Percentiles rank a stretch among this genome's conserved stretches.
Evolutionary conservation across 2,329 filamentous ascomycete species (phyloP).

Genomic region (Huntiella savannae): DNA sequence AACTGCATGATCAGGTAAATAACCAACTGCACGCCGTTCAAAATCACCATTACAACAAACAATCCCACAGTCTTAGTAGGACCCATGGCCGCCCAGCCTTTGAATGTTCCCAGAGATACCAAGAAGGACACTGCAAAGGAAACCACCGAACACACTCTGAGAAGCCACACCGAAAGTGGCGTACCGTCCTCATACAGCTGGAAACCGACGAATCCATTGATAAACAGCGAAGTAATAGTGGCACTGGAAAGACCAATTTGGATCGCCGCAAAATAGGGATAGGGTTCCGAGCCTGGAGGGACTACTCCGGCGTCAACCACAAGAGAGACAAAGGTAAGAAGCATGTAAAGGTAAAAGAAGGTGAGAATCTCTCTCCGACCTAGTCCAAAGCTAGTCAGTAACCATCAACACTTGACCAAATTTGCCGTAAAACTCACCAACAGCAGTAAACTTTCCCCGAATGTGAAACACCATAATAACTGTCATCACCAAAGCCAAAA

Average conservation of each 20-base stretch:
- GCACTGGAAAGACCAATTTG: constrained; percentile 76
- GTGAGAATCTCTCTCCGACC: constrained; percentile 53
- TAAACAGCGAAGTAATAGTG: constrained; percentile 70
- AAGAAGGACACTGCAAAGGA: constrained; percentile 80
- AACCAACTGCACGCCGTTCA: constrained; percentile 72
- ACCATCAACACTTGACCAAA: background rate
- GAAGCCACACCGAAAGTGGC: constrained; percentile 77
- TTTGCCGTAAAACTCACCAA: constrained; percentile 40
- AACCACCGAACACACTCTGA: constrained; percentile 55
- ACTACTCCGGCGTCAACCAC: constrained; percentile 85
- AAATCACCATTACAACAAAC: constrained; percentile 78
- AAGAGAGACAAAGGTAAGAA: constrained; percentile 73
- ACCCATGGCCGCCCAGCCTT: constrained; percentile 67
- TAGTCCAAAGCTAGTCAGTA: constrained; percentile 14
- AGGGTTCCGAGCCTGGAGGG: constrained; percentile 59
- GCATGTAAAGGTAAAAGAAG: constrained; percentile 95
- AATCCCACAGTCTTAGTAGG: constrained; percentile 75
- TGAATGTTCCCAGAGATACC: constrained; percentile 81
- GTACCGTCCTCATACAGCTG: constrained; percentile 97
- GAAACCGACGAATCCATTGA: constrained; percentile 97
- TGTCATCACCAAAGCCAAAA: constrained; percentile 76
- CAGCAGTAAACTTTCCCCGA: constrained; percentile 91
- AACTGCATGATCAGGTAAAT: constrained; percentile 79
- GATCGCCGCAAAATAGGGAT: constrained; percentile 77
- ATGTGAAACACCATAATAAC: constrained; percentile 96